Base-by-base conservation (phyloP, 495 filamentous ascomycete species). In the Xylaria castorea region DNA sequence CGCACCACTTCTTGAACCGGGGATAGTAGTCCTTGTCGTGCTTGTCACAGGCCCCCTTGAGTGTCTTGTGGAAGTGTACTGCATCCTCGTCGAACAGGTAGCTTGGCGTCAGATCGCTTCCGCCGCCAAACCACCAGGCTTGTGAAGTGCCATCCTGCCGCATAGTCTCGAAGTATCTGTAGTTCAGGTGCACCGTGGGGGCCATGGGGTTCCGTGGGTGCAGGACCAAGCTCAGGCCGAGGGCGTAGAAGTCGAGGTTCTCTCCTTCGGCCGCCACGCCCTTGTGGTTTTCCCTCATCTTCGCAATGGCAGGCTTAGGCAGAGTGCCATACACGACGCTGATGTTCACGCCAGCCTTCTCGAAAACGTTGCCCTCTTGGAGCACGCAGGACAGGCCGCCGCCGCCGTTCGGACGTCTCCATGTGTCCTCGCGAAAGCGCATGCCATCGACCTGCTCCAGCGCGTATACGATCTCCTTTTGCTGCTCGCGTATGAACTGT, bases 71-170 rank as follows among this genome's bases (percentile, higher is more conserved):
- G 89, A 99, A 99, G 78, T 97, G 95, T 63, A 97, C 92, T 11
- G 92, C 96, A 80, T 99, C 96, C 78, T 98, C 97, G 71, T 97
- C 94, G 83, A 97, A 98, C 25, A 99, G 89, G 78, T 98, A 99
- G 74, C 87, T 89, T 0, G 96, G 96, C 9, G 96, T 99, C 64
- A 99, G 82, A 84, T 99, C 96, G 7, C 92, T 94, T 36, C 96
- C 96, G 30, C 96, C 96, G 55, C 96, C 96, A 74, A 97, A 99
- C 96, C 96, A 99, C 97, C 97, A 99, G 1, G 92, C 87, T 61
- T 93, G 91, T 20, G 92, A 89, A 6, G 85, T 87, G 11, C 92
- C 92, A 73, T 92, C 89, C 9, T 87, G 82, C 71, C 92, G 92
- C 77, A 91, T 90, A 8, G 96, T 99, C 85, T 99, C 96, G 79